phyloP scores from a whole-genome alignment of 352 stramenopile species.

The Globisporangium lucens region DNA sequence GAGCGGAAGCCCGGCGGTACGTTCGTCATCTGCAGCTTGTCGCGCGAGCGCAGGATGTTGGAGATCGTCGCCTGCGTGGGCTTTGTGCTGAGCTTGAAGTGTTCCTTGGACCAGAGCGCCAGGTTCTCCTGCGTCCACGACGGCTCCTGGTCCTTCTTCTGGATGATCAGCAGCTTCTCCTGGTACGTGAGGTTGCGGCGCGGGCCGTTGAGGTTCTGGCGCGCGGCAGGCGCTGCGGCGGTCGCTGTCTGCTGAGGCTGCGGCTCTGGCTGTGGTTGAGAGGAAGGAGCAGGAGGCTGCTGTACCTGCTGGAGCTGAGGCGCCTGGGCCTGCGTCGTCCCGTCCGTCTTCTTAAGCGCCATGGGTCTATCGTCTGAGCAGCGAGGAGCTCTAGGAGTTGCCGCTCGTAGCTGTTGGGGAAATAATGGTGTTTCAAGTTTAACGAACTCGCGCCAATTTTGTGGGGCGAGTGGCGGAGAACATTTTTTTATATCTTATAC shows the following conservation, averaged over 20 bases:
- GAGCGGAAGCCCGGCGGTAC: slow-evolving; percentile 44
- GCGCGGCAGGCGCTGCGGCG: background rate
- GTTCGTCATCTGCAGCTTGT: slow-evolving; percentile 38
- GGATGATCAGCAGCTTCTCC: slow-evolving; percentile 55
- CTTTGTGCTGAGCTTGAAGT: slow-evolving; percentile 40
- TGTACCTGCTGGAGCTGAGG: background rate
- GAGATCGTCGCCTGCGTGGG: slow-evolving; percentile 69
- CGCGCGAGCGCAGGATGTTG: slow-evolving; percentile 47
- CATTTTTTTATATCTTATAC: slow-evolving; percentile 15
- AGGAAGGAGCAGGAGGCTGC: background rate
- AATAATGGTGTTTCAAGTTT: slow-evolving; percentile 1
- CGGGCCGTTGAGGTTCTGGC: slow-evolving; percentile 2
- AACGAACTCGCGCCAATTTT: slow-evolving; percentile 2
- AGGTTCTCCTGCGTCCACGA: slow-evolving; percentile 53
- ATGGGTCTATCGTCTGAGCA: background rate
- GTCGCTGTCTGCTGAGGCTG: background rate
- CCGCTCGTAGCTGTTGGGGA: background rate
- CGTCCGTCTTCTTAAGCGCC: slow-evolving; percentile 4
- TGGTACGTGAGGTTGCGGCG: slow-evolving; percentile 62
- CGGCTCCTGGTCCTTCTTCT: slow-evolving; percentile 51
- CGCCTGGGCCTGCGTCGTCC: background rate
- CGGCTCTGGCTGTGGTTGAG: background rate
- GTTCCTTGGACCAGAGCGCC: slow-evolving; percentile 48
- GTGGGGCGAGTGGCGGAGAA: background rate
- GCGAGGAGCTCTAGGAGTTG: background rate